These are phyloP conservation scores for Lactarius psammicola DNA, from an alignment of 768 basidiomycete genomes.

Conservation along the genomic window DNA sequence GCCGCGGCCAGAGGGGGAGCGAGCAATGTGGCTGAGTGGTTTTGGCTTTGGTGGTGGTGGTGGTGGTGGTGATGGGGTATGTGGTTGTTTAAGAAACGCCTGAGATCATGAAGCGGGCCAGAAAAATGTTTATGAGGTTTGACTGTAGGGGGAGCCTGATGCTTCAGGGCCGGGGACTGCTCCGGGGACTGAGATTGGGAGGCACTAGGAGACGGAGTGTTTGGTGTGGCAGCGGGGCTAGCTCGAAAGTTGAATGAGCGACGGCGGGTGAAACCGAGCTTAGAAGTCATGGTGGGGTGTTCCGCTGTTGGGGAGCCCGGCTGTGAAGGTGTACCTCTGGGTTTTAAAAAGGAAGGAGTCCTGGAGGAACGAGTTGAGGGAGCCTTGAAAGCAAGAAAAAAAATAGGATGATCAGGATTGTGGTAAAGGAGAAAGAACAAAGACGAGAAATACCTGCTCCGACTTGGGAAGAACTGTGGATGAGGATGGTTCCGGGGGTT, in stretches of 20 bases:
- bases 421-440: conserved; percentile 5
- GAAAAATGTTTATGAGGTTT: conserved; percentile 43
- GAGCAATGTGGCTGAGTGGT: conserved; percentile 31
- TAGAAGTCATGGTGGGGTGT: conserved; percentile 34
- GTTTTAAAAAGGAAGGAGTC: conserved; percentile 18
- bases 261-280: conserved; percentile 28
- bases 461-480: conserved; percentile 14
- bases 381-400: conserved; percentile 17
- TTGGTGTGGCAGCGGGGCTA: conserved; percentile 29
- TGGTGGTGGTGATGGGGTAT: conserved; percentile 54
- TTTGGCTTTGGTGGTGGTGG: conserved; percentile 26
- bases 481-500: conserved; percentile 7
- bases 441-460: conserved; percentile 22
- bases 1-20: conserved; percentile 31
- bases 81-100: conserved; percentile 93
- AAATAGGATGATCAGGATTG: conserved; percentile 21
- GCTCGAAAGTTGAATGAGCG: conserved; percentile 32
- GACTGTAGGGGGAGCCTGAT: conserved; percentile 13
- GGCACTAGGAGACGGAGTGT: conserved; percentile 17
- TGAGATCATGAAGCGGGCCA: conserved; percentile 87
- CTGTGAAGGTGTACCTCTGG: conserved; percentile 26
- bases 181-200: conserved; percentile 26
- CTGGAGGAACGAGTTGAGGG: conserved; percentile 17
- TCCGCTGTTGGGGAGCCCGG: conserved; percentile 30
- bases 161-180: conserved; percentile 17